phyloP scores from a whole-genome alignment of 371 early-diverging fungal genomes.

The Lichtheimia corymbifera region DNA sequence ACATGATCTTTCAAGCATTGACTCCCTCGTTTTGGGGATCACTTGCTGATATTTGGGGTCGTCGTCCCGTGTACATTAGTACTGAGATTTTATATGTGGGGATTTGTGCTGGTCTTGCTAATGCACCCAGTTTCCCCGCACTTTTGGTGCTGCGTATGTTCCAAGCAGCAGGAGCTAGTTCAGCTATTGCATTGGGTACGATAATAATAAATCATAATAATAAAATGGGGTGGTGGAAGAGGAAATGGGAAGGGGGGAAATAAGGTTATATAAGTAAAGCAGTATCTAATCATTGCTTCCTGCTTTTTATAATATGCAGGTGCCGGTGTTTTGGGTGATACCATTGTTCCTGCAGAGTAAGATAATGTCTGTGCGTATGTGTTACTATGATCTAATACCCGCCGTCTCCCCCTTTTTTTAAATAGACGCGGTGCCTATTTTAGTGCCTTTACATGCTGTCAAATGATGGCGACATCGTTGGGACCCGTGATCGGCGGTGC shows the following conservation, averaged over 20 bases:
- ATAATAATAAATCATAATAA: not conserved
- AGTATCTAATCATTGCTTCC: not conserved
- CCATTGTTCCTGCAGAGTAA: constrained; percentile 55
- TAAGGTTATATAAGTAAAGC: not conserved
- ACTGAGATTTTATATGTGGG: constrained; percentile 54
- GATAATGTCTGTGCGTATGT: not conserved
- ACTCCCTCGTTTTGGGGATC: constrained; percentile 30
- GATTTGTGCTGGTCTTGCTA: constrained; percentile 57
- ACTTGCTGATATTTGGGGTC: constrained; percentile 24
- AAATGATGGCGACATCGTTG: constrained; percentile 34
- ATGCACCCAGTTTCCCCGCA: constrained; percentile 44
- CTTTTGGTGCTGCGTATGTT: constrained; percentile 60
- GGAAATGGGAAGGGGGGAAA: no score
- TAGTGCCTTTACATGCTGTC: constrained; percentile 52
- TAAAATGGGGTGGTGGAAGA: not conserved
- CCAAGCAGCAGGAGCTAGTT: constrained; percentile 61
- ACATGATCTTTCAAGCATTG: constrained; percentile 26
- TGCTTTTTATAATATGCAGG: constrained; percentile 4
- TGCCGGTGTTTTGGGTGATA: constrained; percentile 46
- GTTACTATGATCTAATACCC: no score
- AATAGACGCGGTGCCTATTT: constrained; percentile 51
- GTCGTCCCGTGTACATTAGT: constrained; percentile 33
- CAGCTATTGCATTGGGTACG: constrained; percentile 58
- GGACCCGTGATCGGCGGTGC: constrained; percentile 52
- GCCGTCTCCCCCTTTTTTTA: not conserved